Evolutionary conservation across 2,329 filamentous ascomycete species (phyloP), one percentile per base, ranked within the genome.

Genomic region (Hypocrella siamensis): DNA sequence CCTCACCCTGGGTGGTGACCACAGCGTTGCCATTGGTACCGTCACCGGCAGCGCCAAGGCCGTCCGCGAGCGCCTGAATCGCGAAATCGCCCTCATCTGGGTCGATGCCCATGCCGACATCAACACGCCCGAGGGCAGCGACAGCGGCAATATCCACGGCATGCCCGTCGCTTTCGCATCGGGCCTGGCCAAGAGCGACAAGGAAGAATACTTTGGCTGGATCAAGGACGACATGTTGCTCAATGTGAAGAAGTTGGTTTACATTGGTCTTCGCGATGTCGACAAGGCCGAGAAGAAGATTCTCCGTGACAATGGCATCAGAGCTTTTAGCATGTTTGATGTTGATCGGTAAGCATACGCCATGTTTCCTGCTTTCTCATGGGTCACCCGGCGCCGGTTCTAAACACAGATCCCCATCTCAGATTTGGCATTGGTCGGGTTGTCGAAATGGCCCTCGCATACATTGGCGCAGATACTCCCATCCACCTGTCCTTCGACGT

Each of bases 401-500:
- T 22, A 8, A 12, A 12, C 21, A 8, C 21, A 8, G 8, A 7
- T 22, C 21, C 12, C 2, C 1, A 17, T 34, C 9, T 14, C 18
- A 85, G 83, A 33, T 69, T 96, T 51, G 90, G 90, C 29, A 98
- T 98, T 47, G 90, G 90, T 34, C 79, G 79, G 42, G 84, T 98
- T 41, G 85, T 98, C 61, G 90, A 96, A 49, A 93, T 94, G 88
- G 88, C 88, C n/a, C 68, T 98, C 32, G 88, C 79, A 19, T 86
- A 94, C 63, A 93, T 96, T 42, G 90, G 90, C 44, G 73, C 65
- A 48, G 90, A 96, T 53, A 94, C 86, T 0, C 90, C 90, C 26
- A 94, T 98, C 50, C 90, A 98, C 57, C 71, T 98, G 37, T 93
- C 84, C 24, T 96, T 98, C 47, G 90, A 98, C 52, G 84, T 98